Conservation (phyloP, 441 rosid genomes). For the Cnidoscolus chayamansa region DNA sequence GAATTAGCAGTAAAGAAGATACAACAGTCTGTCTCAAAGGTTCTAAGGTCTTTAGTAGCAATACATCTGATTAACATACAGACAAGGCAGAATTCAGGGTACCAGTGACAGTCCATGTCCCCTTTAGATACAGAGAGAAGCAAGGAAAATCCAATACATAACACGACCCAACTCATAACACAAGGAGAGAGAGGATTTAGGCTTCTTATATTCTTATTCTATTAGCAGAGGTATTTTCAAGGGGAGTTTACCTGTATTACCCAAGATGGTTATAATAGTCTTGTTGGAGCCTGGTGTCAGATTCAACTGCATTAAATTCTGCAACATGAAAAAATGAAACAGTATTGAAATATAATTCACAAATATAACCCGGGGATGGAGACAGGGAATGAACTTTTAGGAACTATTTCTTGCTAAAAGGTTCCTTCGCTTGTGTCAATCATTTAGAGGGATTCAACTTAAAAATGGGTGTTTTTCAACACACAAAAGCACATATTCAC, state of each 20-base stretch:
- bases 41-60: neutral
- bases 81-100: neutral
- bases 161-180: too few relatives aligned
- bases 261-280: conserved; percentile 58
- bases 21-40: neutral
- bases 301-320: conserved; percentile 57
- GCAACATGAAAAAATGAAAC: conserved; percentile 31
- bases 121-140: neutral
- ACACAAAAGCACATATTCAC: neutral
- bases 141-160: neutral
- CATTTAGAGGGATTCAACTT: neutral
- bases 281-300: conserved; percentile 59
- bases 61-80: neutral
- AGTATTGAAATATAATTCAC: neutral
- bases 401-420: neutral
- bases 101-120: neutral
- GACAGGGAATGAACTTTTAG: neutral
- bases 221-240: too few relatives aligned
- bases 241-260: conserved; percentile 65
- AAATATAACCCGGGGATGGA: neutral
- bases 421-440: neutral
- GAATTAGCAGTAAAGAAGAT: neutral
- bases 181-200: neutral
- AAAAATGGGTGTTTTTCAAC: neutral
- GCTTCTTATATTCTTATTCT: neutral